Conservation (phyloP, 148 eudicot species). For the Dysphania ambrosioides region DNA sequence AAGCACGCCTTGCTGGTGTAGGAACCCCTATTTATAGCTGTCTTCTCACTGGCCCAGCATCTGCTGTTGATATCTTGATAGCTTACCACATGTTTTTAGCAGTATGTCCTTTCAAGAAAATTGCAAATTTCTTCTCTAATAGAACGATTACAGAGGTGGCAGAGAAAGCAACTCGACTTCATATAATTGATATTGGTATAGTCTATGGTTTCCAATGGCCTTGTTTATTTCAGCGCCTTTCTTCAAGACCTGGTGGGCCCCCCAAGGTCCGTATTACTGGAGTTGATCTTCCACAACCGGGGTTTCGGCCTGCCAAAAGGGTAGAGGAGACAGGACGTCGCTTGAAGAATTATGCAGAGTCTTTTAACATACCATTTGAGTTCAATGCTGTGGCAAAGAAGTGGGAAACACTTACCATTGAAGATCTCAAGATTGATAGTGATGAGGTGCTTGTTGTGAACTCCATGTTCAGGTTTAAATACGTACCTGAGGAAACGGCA, state of each 20-base stretch:
- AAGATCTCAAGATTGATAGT: slow-evolving; percentile 57
- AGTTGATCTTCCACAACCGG: slow-evolving; percentile 67
- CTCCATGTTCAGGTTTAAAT: slow-evolving; percentile 47
- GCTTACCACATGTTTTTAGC: slow-evolving; percentile 72
- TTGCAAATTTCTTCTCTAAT: slow-evolving; percentile 55
- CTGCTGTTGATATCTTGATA: slow-evolving; percentile 61
- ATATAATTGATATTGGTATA: slow-evolving; percentile 71
- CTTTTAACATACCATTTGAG: slow-evolving; percentile 64
- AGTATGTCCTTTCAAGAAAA: slow-evolving; percentile 59
- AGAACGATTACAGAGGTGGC: slow-evolving; percentile 48
- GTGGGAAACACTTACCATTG: slow-evolving; percentile 64
- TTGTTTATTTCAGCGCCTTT: slow-evolving; percentile 53
- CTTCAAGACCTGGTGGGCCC: slow-evolving; percentile 73
- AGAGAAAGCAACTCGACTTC: slow-evolving; percentile 51
- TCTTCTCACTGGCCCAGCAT: slow-evolving; percentile 39
- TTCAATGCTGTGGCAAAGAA: slow-evolving; percentile 72
- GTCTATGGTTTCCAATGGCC: slow-evolving; percentile 91
- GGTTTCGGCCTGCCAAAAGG: slow-evolving; percentile 71
- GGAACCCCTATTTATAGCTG: slow-evolving; percentile 54
- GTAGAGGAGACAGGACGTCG: slow-evolving; percentile 69
- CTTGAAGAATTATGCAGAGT: slow-evolving; percentile 59
- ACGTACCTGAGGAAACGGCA: slow-evolving; percentile 68
- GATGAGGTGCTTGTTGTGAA: slow-evolving; percentile 73
- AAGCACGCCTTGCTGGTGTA: slow-evolving; percentile 75
- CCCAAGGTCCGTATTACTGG: slow-evolving; percentile 77